These are phyloP conservation scores for Sextonia rubra DNA, from an alignment of 164 flowering plant species.

Conservation along the genomic window DNA sequence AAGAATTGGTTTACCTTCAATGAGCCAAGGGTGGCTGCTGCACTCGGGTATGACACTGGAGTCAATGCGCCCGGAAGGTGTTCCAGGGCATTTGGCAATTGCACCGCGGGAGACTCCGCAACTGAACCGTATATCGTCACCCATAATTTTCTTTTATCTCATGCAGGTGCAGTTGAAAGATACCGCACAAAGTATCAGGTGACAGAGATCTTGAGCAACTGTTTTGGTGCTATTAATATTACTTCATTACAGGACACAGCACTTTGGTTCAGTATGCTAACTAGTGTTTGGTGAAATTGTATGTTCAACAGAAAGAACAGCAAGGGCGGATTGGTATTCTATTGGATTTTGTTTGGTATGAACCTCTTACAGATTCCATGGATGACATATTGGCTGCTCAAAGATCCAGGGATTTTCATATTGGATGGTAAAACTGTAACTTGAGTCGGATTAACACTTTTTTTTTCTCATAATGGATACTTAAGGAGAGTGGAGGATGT, in stretches of 20 bases:
- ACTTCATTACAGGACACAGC: background rate
- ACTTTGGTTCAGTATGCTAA: background rate
- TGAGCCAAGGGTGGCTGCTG: constrained; percentile 22
- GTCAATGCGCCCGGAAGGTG: constrained; percentile 18
- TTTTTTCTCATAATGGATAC: no score
- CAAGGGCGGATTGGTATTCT: constrained; percentile 21
- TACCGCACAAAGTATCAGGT: constrained; percentile 22
- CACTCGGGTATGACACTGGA: constrained; percentile 23
- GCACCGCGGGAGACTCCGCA: constrained; percentile 18
- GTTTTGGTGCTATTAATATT: background rate
- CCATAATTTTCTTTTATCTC: constrained; percentile 20
- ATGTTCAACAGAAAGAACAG: constrained; percentile 7
- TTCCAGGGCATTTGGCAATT: constrained; percentile 17
- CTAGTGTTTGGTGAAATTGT: background rate
- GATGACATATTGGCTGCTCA: constrained; percentile 14
- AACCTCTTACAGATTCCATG: constrained; percentile 16
- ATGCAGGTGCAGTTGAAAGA: constrained; percentile 20
- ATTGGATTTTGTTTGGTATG: constrained; percentile 25
- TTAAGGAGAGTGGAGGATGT: no score
- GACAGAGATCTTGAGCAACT: background rate
- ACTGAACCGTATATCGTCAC: constrained; percentile 23
- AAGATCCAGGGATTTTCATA: constrained; percentile 19
- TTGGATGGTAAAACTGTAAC: constrained; percentile 12
- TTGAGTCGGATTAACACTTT: background rate
- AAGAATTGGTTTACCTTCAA: constrained; percentile 25